Evolutionary conservation across 768 basidiomycete genomes (phyloP), one percentile per base, ranked within the genome.

Genomic region (Boletus rubropictus): DNA sequence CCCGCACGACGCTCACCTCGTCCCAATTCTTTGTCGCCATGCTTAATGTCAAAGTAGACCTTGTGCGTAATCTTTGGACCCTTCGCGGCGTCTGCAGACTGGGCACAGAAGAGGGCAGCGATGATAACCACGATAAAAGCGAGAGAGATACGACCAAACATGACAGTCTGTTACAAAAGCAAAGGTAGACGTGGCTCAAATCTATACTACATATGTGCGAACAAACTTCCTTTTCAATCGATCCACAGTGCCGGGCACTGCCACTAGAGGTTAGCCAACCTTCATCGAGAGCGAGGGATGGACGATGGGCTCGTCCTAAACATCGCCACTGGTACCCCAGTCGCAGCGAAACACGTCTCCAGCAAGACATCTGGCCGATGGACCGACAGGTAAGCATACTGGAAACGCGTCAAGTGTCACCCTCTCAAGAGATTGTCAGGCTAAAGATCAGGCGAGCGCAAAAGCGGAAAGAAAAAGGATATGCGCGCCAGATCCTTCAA

Each of bases 41-140:
- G 94, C 58, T 86, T 83, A 48, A 97, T 84, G 67, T 96, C 93
- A 63, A 97, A 96, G 75, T 82, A 96, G 56, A 96, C 85, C 70
- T 86, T 91, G 78, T 88, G 73, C 38, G 95, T 96, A 59, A 98
- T 84, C 70, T 77, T 83, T 12, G 95, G 95, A 14, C 86, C 84
- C 59, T 90, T 94, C 27, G 80, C 78, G 11, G 91, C 91, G 54
- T 92, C 85, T 8, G 71, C 89, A 27, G 80, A 76, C 62, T 81
- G 79, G 4, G 76, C 78, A 58, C 80, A 85, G 70, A 89, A 82
- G 59, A 88, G 70, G 0, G 86, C 81, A 9, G 78, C 79, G 46
- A 89, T 43, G 22, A 84, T 76, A 36, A 86, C 69, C 44, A 83
- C 63, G 38, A 86, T 61, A 51, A 89, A 75, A 29, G 75, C 76